Conservation (phyloP, 2,329 filamentous ascomycete genomes). For the Cercospora zeae-maydis region DNA sequence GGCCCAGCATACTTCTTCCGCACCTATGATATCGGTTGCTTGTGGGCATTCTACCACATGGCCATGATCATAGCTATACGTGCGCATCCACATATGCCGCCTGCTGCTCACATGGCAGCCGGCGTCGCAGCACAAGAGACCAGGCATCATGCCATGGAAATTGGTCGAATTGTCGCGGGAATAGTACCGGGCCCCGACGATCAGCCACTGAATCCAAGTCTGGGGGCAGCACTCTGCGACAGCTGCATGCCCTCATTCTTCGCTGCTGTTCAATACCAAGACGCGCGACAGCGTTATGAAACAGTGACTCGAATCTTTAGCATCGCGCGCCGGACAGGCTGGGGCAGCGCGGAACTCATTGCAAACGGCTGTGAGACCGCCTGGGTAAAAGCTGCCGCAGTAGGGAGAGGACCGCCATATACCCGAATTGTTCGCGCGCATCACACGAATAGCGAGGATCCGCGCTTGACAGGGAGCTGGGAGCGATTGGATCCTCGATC, state of each 20-base stretch:
- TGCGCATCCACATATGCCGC: slow-evolving; percentile 84
- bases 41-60: slow-evolving; percentile 87
- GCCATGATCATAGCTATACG: slow-evolving; percentile 78
- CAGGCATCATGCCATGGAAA: slow-evolving; percentile 63
- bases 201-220: slow-evolving; percentile 65
- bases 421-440: slow-evolving; percentile 38
- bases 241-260: slow-evolving; percentile 81
- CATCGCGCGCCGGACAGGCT: slow-evolving; percentile 77
- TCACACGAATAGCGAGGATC: slow-evolving; percentile 31
- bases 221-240: slow-evolving; percentile 80
- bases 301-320: slow-evolving; percentile 69
- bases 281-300: slow-evolving; percentile 71
- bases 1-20: slow-evolving; percentile 77
- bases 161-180: slow-evolving; percentile 78
- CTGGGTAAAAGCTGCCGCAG: slow-evolving; percentile 72
- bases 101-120: slow-evolving; percentile 82
- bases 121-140: slow-evolving; percentile 73
- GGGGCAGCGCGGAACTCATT: slow-evolving; percentile 78
- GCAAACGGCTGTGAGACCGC: slow-evolving; percentile 77
- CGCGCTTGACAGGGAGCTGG: slow-evolving; percentile 34
- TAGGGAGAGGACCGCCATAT: slow-evolving; percentile 75
- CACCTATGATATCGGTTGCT: slow-evolving; percentile 78
- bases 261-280: slow-evolving; percentile 74
- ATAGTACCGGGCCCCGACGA: slow-evolving; percentile 50
- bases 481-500: slow-evolving; percentile 30